Evolutionary conservation across 2,329 filamentous ascomycete genomes (phyloP).

Genomic region (Botryotinia convoluta): DNA sequence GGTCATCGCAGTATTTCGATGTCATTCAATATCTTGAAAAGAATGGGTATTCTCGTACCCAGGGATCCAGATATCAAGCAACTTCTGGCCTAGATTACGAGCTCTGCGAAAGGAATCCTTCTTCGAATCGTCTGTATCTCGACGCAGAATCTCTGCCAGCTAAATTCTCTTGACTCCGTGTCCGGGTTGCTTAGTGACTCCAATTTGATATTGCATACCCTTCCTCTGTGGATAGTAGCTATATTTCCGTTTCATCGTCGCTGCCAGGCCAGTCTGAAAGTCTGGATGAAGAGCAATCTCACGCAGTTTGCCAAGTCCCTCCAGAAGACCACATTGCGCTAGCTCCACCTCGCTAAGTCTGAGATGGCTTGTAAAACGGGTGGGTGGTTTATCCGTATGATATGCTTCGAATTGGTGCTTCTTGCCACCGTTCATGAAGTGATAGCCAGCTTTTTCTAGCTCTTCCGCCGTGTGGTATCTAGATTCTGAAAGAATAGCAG

Average conservation of each 20-base stretch:
- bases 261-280: neutral
- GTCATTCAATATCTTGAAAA: neutral
- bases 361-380: neutral
- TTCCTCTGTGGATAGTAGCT: neutral
- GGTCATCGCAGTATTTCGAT: neutral
- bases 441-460: neutral
- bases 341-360: neutral
- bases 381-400: neutral
- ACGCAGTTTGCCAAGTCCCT: neutral
- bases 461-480: neutral
- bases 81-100: neutral
- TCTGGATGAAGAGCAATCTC: neutral
- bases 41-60: neutral
- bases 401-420: neutral
- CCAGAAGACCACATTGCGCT: neutral
- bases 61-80: constrained; percentile 1
- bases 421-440: constrained; percentile 1
- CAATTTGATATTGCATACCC: neutral
- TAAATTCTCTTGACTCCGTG: neutral
- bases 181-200: neutral
- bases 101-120: neutral
- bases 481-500: neutral
- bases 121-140: neutral
- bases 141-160: neutral
- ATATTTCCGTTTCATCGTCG: neutral